Evolutionary conservation across 108 stramenopile species (phyloP).

Genomic region (Nannochloropsis oceanica): DNA sequence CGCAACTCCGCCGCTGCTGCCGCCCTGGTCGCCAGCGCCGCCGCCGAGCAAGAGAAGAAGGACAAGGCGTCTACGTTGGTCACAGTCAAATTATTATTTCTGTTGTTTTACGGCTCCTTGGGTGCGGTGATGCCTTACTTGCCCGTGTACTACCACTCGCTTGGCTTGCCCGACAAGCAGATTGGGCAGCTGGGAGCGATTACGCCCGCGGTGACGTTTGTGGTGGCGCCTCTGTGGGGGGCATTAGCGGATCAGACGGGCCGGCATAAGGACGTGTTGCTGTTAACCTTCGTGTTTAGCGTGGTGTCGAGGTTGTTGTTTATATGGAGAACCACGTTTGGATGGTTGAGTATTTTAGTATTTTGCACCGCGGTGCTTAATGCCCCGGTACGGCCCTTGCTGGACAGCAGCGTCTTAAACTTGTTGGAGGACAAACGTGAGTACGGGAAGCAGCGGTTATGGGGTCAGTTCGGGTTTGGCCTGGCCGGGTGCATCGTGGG

Average conservation of each 20-base stretch:
- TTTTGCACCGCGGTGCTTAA: slow-evolving; percentile 72
- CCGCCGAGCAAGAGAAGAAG: too few species aligned
- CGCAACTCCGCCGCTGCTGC: too few species aligned
- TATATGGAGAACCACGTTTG: slow-evolving; percentile 41
- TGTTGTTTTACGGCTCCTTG: slow-evolving; percentile 70
- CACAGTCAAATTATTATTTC: slow-evolving; percentile 48
- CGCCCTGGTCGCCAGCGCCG: too few species aligned
- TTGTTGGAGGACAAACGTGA: slow-evolving; percentile 48
- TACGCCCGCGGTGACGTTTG: slow-evolving; percentile 77
- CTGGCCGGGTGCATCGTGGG: slow-evolving; percentile 34
- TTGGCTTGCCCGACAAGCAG: slow-evolving; percentile 60
- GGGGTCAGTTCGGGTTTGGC: slow-evolving; percentile 89
- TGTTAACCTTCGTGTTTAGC: slow-evolving; percentile 65
- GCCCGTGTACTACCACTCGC: slow-evolving; percentile 80
- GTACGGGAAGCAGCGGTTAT: slow-evolving; percentile 75
- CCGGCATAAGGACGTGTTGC: slow-evolving; percentile 56
- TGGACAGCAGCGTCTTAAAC: slow-evolving; percentile 73
- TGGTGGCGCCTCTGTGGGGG: slow-evolving; percentile 85
- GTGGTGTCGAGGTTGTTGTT: slow-evolving; percentile 57
- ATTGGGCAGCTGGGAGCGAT: slow-evolving; percentile 82
- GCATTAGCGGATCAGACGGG: slow-evolving; percentile 56
- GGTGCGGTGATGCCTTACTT: slow-evolving; percentile 81
- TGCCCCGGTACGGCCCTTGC: slow-evolving; percentile 79
- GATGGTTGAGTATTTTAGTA: slow-evolving; percentile 53
- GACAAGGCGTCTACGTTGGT: slow-evolving; percentile 3